phyloP scores from a whole-genome alignment of 108 stramenopile species.

The Mayamaea pseudoterrestris region DNA sequence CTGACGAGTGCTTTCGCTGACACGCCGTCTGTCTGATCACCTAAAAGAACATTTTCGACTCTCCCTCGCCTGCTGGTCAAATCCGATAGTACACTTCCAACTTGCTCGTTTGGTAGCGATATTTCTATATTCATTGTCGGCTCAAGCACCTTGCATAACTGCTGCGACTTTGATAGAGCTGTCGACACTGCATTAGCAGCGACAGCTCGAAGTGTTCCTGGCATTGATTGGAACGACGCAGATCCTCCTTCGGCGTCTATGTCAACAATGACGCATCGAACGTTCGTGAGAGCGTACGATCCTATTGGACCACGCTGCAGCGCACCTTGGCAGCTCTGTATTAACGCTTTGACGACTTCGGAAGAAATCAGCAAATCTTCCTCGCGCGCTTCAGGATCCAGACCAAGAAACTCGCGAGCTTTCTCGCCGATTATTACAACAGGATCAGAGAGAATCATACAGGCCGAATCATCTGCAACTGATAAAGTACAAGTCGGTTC shows the following conservation, averaged over 20 bases:
- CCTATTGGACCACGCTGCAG: constrained; percentile 59
- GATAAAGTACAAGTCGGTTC: constrained; percentile 12
- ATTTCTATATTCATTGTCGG: constrained; percentile 80
- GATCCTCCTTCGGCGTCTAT: constrained; percentile 62
- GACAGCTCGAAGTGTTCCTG: constrained; percentile 67
- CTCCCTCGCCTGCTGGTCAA: constrained; percentile 67
- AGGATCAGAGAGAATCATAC: constrained; percentile 49
- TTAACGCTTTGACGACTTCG: constrained; percentile 41
- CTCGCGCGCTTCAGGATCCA: constrained; percentile 24
- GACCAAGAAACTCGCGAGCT: constrained; percentile 41
- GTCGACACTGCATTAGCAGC: constrained; percentile 49
- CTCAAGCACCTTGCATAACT: constrained; percentile 47
- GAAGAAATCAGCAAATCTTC: constrained; percentile 35
- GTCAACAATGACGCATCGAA: constrained; percentile 53
- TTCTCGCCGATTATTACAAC: constrained; percentile 42
- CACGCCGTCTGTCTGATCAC: constrained; percentile 16
- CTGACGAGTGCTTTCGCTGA: constrained; percentile 52
- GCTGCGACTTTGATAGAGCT: constrained; percentile 23
- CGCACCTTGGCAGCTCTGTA: constrained; percentile 66
- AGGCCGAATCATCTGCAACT: constrained; percentile 17
- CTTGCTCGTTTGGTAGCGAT: constrained; percentile 54
- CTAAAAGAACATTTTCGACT: constrained; percentile 65
- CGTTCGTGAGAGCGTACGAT: constrained; percentile 52
- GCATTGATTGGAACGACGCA: constrained; percentile 42
- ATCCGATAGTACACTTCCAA: constrained; percentile 79